A percentile compares a stretch with the other conserved stretches of the same genome.
phyloP scores from a whole-genome alignment of 345 rosid genomes.

The Euphorbia peplus region DNA sequence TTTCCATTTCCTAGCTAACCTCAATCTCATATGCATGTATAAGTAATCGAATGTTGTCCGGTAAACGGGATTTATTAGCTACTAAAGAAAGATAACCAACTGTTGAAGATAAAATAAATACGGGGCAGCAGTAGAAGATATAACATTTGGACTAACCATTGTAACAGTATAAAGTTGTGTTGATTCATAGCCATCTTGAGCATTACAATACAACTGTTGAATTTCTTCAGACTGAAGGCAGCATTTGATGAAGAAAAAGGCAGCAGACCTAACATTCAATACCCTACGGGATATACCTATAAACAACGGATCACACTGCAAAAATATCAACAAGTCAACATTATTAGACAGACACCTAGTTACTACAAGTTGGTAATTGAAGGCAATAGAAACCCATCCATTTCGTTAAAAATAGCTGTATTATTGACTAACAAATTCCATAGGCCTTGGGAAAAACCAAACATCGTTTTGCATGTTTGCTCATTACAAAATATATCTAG shows the following conservation, averaged over 20 bases:
- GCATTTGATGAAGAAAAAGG: conserved; percentile 79
- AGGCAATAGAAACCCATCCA: not conserved
- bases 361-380: not conserved
- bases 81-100: not conserved
- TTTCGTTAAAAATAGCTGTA: not conserved
- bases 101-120: not conserved
- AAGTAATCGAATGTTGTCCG: too few species aligned
- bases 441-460: too few species aligned
- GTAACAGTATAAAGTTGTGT: conserved; percentile 70
- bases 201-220: conserved; percentile 52
- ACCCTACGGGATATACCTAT: conserved; percentile 74
- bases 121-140: not conserved
- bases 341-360: not conserved
- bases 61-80: too few species aligned
- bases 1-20: not conserved
- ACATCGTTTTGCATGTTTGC: too few species aligned
- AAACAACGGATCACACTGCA: conserved; percentile 60
- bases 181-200: conserved; percentile 91
- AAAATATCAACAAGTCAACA: conserved; percentile 12
- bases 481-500: too few species aligned
- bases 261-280: conserved; percentile 77
- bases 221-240: conserved; percentile 65
- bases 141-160: conserved; percentile 41
- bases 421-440: not conserved
- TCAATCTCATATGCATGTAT: not conserved